phyloP scores from a whole-genome alignment of 1,284 basidiomycete species.

The Phellopilus nigrolimitatus region DNA sequence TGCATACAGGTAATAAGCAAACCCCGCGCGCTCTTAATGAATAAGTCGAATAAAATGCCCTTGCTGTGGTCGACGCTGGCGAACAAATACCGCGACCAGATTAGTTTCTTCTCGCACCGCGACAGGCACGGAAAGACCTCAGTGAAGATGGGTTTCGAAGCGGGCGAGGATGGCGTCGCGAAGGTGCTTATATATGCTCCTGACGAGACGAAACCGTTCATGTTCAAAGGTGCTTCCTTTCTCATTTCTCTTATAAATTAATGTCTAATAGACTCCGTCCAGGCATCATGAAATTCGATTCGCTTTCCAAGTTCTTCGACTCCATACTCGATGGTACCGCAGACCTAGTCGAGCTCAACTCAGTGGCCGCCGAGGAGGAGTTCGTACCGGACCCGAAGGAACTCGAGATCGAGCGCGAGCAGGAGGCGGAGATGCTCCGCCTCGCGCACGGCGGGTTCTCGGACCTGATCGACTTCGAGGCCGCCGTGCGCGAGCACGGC shows the following conservation, averaged over 20 bases:
- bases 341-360: slow-evolving; percentile 42
- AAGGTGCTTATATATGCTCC: slow-evolving; percentile 64
- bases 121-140: slow-evolving; percentile 62
- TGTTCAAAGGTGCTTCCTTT: slow-evolving; percentile 53
- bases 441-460: slow-evolving; percentile 47
- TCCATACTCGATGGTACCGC: slow-evolving; percentile 61
- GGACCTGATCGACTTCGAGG: slow-evolving; percentile 49
- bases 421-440: slow-evolving; percentile 48
- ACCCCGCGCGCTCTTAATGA: slow-evolving; percentile 70
- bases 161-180: slow-evolving; percentile 47
- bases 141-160: slow-evolving; percentile 50
- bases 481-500: slow-evolving; percentile 41
- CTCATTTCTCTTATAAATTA: background rate
- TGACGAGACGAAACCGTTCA: slow-evolving; percentile 47
- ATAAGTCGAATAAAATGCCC: slow-evolving; percentile 73
- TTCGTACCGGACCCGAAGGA: slow-evolving; percentile 39
- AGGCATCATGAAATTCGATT: slow-evolving; percentile 63
- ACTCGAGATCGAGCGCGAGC: slow-evolving; percentile 43
- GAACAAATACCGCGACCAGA: slow-evolving; percentile 65
- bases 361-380: slow-evolving; percentile 36
- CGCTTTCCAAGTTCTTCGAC: slow-evolving; percentile 63
- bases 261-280: background rate
- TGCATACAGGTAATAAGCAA: slow-evolving; percentile 51
- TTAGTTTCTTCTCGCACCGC: slow-evolving; percentile 64
- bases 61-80: slow-evolving; percentile 82